Evolutionary conservation across 306 rosid genomes (phyloP), one percentile per base, ranked within the genome.

Genomic region (Herpetospermum pedunculosum): DNA sequence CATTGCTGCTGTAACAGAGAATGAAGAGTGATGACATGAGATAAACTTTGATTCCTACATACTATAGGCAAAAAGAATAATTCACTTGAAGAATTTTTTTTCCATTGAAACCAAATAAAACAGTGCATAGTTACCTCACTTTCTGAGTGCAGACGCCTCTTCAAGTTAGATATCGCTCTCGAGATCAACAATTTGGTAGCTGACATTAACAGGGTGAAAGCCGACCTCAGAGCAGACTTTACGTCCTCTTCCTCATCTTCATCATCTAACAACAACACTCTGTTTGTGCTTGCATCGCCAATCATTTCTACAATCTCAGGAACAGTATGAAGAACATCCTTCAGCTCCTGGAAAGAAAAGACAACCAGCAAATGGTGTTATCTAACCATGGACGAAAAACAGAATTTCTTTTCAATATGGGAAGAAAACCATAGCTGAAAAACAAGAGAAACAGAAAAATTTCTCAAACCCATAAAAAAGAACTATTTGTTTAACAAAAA

Each of bases 191-290:
- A 92, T 82, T 88, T 77, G 78, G 84, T 75, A 35, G 94, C 91
- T 30, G 92, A 86, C 99, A 94, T 94, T 74, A 94, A 89, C 77
- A 74, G 79, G 48, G 99, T 91, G 80, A 91, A 94, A 77, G 81
- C 80, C 37, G 77, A 78, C 72, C 65, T 85, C 77, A 94, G 75
- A 80, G 83, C 85, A 83, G 86, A 75, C 78, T 83, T 91, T 23
- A 80, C 81, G 60, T 80, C 81, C 65, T 78, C 88, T 77, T 89
- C 88, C 55, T 26, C 89, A 69, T 84, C 88, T 73, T 74, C 79
- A 68, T 84, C 86, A 70, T 77, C 79, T 62, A 80, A 71, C 29
- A 77, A 54, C 54, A 84, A 80, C 37, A 91, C 77, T 78, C 77
- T 82, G 82, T 80, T 76, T 58, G 88, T 80, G 76, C 85, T 85